Evolutionary conservation across 176 grass and related monocot species (phyloP), one percentile per base, ranked within the genome.

Genomic region (Rhynchospora breviuscula): DNA sequence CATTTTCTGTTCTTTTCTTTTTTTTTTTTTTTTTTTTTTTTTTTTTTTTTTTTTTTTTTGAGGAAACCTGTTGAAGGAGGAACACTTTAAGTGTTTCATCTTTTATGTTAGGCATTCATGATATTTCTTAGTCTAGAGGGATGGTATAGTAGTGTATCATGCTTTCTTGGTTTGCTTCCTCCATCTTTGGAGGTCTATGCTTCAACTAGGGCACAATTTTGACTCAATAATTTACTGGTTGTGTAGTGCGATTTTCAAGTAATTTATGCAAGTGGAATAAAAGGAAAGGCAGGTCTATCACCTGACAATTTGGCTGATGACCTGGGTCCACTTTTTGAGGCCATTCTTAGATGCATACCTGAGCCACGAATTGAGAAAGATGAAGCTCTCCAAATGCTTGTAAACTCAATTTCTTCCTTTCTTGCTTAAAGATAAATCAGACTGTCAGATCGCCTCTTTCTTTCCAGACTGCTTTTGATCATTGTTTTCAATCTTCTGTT

Each of bases 271-370:
- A 98, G 91, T 89, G 95, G 95, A 67, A 94, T 98, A 59, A 98
- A 93, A 82, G 95, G 95, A 76, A 92, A 94, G 84, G 95, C 95
- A 59, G 92, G 95, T 56, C 59, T 98, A 21, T 91, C 89, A 76
- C 84, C 89, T 69, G 95, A 98, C 73, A 93, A 93, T 90, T 80
- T 98, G 75, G 84, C 86, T 19, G 90, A 98, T 81, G 92, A 98
- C 82, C 92, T 98, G 90, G 92, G 95, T 46, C 95, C 95, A 22
- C 89, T 98, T 86, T 98, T 98, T 86, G 95, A 98, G 89, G 82
- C 95, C 82, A 91, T 98, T 84, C 95, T 98, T 80, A 93, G 95
- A 87, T 98, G 95, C 82, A 94, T 98, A 83, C 95, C 95, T 57
- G 95, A 98, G 78, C 95, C 95, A 69, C 91, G 86, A 18, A 94